Percentiles rank a stretch among this genome's conserved stretches.
Evolutionary conservation across 495 filamentous ascomycete species (phyloP).

Genomic region (Thermothielavioides terrestris): DNA sequence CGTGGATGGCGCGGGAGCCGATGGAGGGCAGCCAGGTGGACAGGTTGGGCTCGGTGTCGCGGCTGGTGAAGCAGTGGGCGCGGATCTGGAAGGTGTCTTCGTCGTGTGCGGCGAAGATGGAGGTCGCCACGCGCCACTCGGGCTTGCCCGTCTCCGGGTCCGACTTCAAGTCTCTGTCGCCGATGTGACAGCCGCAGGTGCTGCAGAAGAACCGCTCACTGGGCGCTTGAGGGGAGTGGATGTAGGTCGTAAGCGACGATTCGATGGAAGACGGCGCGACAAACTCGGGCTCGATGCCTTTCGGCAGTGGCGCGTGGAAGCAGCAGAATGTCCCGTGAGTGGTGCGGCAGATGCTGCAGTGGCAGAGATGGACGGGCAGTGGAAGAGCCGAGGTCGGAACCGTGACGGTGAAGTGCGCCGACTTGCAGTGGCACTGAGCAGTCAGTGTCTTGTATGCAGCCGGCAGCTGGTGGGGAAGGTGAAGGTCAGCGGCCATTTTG

Average conservation of each 20-base stretch:
- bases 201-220: slow-evolving; percentile 57
- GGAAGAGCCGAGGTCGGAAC: slow-evolving; percentile 29
- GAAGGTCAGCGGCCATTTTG: slow-evolving; percentile 6
- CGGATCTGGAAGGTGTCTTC: slow-evolving; percentile 33
- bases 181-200: slow-evolving; percentile 57
- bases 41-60: slow-evolving; percentile 24
- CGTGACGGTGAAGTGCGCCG: slow-evolving; percentile 27
- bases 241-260: slow-evolving; percentile 40
- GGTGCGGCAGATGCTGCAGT: slow-evolving; percentile 55
- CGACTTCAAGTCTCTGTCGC: slow-evolving; percentile 35
- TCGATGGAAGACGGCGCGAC: slow-evolving; percentile 31
- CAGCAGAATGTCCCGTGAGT: slow-evolving; percentile 48
- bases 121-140: slow-evolving; percentile 25
- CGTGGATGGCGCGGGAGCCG: slow-evolving; percentile 25
- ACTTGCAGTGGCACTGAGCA: slow-evolving; percentile 35
- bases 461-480: background rate
- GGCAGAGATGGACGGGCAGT: slow-evolving; percentile 46
- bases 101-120: slow-evolving; percentile 23
- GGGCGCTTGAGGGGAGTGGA: slow-evolving; percentile 31
- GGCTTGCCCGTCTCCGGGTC: slow-evolving; percentile 17
- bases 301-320: slow-evolving; percentile 41
- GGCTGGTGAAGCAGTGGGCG: slow-evolving; percentile 31
- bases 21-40: slow-evolving; percentile 35
- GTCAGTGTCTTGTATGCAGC: slow-evolving; percentile 20
- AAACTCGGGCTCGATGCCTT: slow-evolving; percentile 19